Evolutionary conservation across 1,284 basidiomycete species (phyloP), one percentile per base, ranked within the genome.

Genomic region (Cystobasidium pallidum): DNA sequence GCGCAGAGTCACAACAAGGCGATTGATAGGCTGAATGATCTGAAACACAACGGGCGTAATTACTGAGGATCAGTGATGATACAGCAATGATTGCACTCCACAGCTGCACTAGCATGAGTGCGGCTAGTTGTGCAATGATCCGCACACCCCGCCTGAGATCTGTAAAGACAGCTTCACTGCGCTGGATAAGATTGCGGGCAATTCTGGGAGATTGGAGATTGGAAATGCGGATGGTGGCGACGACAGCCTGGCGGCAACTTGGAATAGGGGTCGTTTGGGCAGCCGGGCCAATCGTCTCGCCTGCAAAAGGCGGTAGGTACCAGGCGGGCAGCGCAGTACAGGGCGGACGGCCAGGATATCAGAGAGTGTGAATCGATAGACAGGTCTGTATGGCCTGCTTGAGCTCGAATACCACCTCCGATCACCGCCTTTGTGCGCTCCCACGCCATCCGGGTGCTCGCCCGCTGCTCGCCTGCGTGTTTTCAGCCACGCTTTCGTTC

Each of bases 91-190:
- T n/a, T n/a, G n/a, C n/a, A n/a, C n/a, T n/a, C n/a, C n/a, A n/a
- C n/a, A n/a, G n/a, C n/a, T n/a, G n/a, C n/a, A n/a, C n/a, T n/a
- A n/a, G n/a, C n/a, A n/a, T n/a, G n/a, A n/a, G 43, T 45, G 19
- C 43, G 15, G 19, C 6, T 45, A 3, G n/a, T 45, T 15, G n/a
- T 8, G 7, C 15, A 45, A 45, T 45, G 24, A 51, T n/a, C 49
- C 17, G 49, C n/a, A n/a, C n/a, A n/a, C n/a, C n/a, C n/a, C n/a
- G n/a, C n/a, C 49, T 47, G 49, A 51, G 24, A 51, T 51, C 49
- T 15, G 43, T 45, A 45, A 45, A 45, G 11, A 45, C 43, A 45
- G 43, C 43, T 45, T 45, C 43, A 45, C n/a, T n/a, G n/a, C n/a
- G n/a, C n/a, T n/a, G n/a, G n/a, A n/a, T n/a, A n/a, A n/a, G n/a